Evolutionary conservation across 345 rosid genomes (phyloP), one percentile per base, ranked within the genome.

Genomic region (Syzygium oleosum): DNA sequence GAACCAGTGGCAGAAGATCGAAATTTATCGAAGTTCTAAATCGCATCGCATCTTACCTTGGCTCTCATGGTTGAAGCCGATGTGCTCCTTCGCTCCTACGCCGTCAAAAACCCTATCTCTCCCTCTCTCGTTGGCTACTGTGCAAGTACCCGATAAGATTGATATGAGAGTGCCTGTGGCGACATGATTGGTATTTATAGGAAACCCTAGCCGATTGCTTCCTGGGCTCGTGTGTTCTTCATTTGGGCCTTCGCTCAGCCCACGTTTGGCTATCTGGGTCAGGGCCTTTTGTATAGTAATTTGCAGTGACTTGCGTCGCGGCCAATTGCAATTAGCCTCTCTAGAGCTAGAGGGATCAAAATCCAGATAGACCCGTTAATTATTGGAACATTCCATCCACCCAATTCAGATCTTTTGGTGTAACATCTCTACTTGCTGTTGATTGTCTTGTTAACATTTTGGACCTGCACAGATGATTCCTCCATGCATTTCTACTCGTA

Each of bases 21-120:
- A 53, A 53, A 85, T 21, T 38, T 41, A 43, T 12, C n/a, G 27
- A 54, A 3, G 17, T 13, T 29, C 56, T 73, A 86, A 73, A 34
- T 19, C 49, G 83, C 83, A 73, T 73, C 49, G 27, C 13, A 46
- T n/a, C 65, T 52, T 58, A 88, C 90, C 90, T 88, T 88, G 1
- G 90, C 88, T 78, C 90, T 88, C 90, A 85, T 88, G 84, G 90
- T 27, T 80, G 14, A 5, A 29, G 83, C 1, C 29, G 85, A 2
- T 52, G n/a, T 63, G 38, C 43, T 52, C 86, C 63, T 6, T 46
- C 63, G 51, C 86, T 19, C 63, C 86, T 54, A 54, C 41, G 56
- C 63, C 86, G 83, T 73, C 63, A 41, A 3, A 15, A 84, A 87
- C 87, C 87, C 65, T 84, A 65, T 87, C 89, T 61, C 86, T 52